phyloP scores from a whole-genome alignment of 2,329 filamentous ascomycete species.

The Alternaria arborescens region DNA sequence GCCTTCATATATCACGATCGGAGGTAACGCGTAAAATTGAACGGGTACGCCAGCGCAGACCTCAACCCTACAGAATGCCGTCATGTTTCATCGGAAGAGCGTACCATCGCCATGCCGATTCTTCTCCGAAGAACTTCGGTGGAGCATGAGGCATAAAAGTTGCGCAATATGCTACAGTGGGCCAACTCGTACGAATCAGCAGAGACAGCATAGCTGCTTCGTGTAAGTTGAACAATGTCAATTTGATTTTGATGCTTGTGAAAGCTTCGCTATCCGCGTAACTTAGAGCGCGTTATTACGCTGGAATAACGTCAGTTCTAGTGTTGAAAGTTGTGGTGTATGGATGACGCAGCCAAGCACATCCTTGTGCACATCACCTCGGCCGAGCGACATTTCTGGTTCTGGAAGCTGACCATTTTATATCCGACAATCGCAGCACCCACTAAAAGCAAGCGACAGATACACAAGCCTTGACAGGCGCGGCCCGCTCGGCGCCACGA shows the following conservation, averaged over 20 bases:
- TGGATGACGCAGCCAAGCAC: conserved; percentile 2
- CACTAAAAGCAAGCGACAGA: neutral
- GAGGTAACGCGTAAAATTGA: neutral
- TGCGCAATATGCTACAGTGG: neutral
- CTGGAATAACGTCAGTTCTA: neutral
- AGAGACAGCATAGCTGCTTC: neutral
- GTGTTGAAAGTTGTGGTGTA: neutral
- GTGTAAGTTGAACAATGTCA: neutral
- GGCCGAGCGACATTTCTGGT: neutral
- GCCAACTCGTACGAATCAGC: neutral
- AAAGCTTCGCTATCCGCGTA: neutral
- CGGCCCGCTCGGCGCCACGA: conserved; percentile 1
- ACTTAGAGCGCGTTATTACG: neutral
- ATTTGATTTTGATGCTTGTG: neutral
- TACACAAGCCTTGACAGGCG: neutral
- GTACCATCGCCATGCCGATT: neutral
- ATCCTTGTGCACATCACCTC: conserved; percentile 8
- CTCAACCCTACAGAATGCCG: neutral
- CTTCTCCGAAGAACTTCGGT: neutral
- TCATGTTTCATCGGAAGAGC: neutral
- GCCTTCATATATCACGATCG: neutral
- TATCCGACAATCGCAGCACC: neutral
- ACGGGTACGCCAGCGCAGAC: neutral
- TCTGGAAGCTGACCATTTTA: neutral
- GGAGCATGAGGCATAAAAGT: conserved; percentile 4